Percentiles rank a stretch among this genome's conserved stretches.
Conservation (phyloP, 495 filamentous ascomycete genomes). For the Penicillium atrosanguineum region DNA sequence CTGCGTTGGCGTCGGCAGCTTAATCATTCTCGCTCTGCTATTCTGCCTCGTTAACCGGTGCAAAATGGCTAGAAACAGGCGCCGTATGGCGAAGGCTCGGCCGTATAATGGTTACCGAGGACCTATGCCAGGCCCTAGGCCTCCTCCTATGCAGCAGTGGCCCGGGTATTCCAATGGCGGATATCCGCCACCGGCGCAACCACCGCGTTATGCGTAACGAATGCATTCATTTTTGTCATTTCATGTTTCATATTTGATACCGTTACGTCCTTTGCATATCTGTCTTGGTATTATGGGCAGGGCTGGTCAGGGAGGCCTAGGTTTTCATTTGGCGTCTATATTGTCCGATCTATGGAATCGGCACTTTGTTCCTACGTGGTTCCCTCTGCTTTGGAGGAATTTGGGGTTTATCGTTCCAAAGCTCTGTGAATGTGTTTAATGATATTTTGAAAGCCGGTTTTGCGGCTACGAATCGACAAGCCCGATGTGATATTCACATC, state of each 20-base stretch:
- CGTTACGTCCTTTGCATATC: neutral
- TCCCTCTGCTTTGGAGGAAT: neutral
- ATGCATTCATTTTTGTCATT: neutral
- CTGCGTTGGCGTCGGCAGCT: slow-evolving; percentile 60
- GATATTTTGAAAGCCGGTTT: neutral
- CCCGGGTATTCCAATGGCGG: slow-evolving; percentile 20
- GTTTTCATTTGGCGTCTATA: slow-evolving; percentile 5
- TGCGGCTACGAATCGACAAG: neutral
- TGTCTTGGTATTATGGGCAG: slow-evolving; percentile 2
- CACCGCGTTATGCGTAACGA: slow-evolving; percentile 16
- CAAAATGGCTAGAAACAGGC: slow-evolving; percentile 29
- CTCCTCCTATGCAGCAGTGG: slow-evolving; percentile 29
- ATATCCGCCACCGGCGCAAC: slow-evolving; percentile 29
- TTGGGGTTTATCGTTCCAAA: neutral
- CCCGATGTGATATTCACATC: neutral
- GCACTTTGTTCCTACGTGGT: neutral
- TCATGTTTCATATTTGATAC: neutral
- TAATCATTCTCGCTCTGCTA: slow-evolving; percentile 61
- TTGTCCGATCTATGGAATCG: neutral
- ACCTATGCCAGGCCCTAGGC: slow-evolving; percentile 13
- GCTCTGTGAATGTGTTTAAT: neutral
- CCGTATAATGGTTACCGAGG: slow-evolving; percentile 18
- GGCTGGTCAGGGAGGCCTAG: neutral
- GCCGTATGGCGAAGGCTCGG: slow-evolving; percentile 28
- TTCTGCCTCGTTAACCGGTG: slow-evolving; percentile 59